Evolutionary conservation across 805 yeast species (phyloP).

Genomic region (Metschnikowia amazonensis): DNA sequence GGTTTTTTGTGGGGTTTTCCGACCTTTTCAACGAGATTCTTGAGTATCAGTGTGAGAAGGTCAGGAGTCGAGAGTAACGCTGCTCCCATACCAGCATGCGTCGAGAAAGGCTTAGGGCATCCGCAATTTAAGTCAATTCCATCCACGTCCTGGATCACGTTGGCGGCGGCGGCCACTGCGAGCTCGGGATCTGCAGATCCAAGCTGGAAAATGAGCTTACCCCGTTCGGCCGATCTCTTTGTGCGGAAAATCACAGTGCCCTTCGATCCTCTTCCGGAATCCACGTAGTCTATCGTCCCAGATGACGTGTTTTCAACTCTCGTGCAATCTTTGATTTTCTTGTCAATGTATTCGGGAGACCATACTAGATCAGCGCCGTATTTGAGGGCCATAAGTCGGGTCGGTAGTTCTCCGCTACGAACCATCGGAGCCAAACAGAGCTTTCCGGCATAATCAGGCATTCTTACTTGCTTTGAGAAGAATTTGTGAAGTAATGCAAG

Average conservation of each 20-base stretch:
- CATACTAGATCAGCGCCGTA: constrained; percentile 95
- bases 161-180: constrained; percentile 84
- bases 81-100: constrained; percentile 98
- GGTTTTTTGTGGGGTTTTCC: constrained; percentile 76
- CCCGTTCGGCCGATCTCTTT: constrained; percentile 55
- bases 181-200: constrained; percentile 81
- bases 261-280: constrained; percentile 16
- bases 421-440: constrained; percentile 96
- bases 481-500: background rate
- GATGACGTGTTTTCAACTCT: constrained; percentile 56
- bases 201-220: constrained; percentile 77
- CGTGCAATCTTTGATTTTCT: constrained; percentile 67
- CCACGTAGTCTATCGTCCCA: constrained; percentile 59
- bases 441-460: constrained; percentile 73
- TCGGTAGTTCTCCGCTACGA: constrained; percentile 90
- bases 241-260: constrained; percentile 70
- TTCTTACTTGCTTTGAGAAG: constrained; percentile 14
- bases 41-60: constrained; percentile 62
- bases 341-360: constrained; percentile 91
- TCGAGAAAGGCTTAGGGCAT: constrained; percentile 93
- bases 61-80: constrained; percentile 84
- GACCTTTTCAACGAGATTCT: constrained; percentile 66
- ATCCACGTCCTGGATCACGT: constrained; percentile 80
- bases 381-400: constrained; percentile 70
- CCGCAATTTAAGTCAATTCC: constrained; percentile 96